Percentiles rank a stretch among this genome's conserved stretches.
phyloP scores from a whole-genome alignment of 352 stramenopile genomes.

The Pythium monospermum region DNA sequence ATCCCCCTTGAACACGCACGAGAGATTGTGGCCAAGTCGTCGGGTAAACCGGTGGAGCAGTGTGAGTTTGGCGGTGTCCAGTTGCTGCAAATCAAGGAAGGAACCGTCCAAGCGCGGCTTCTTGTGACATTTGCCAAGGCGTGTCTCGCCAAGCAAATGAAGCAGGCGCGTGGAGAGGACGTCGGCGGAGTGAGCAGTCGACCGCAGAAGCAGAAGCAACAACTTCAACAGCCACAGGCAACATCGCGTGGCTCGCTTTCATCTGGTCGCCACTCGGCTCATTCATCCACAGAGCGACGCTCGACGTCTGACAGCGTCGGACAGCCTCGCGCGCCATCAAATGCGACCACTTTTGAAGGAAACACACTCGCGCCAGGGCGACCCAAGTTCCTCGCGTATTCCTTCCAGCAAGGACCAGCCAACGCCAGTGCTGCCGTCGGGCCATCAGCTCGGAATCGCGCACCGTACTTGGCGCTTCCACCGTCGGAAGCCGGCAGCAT shows the following conservation, averaged over 20 bases:
- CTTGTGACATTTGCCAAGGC: slow-evolving; percentile 71
- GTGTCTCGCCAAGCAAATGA: slow-evolving; percentile 60
- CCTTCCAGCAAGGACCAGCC: slow-evolving; percentile 12
- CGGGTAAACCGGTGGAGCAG: slow-evolving; percentile 44
- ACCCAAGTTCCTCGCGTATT: slow-evolving; percentile 19
- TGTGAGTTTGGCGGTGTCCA: slow-evolving; percentile 63
- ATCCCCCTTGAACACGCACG: slow-evolving; percentile 21
- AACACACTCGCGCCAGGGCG: slow-evolving; percentile 16
- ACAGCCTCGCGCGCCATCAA: not conserved
- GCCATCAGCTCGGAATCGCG: not conserved
- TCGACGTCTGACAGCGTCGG: slow-evolving; percentile 4
- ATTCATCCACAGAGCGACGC: not conserved
- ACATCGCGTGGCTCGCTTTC: not conserved
- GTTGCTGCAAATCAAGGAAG: slow-evolving; percentile 55
- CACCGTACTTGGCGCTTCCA: not conserved
- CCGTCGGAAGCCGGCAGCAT: slow-evolving; percentile 1
- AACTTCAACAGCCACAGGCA: not conserved
- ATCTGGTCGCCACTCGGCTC: not conserved
- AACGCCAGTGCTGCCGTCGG: not conserved
- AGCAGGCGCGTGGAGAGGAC: slow-evolving; percentile 10
- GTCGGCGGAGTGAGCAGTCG: slow-evolving; percentile 5
- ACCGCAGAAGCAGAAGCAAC: slow-evolving; percentile 9
- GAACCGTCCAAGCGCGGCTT: slow-evolving; percentile 59
- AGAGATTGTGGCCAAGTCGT: slow-evolving; percentile 51
- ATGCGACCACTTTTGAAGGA: slow-evolving; percentile 7